A percentile compares a stretch with the other conserved stretches of the same genome.
These are phyloP conservation scores for Camelina neglecta DNA, from an alignment of 345 rosid genomes.

Conservation along the genomic window DNA sequence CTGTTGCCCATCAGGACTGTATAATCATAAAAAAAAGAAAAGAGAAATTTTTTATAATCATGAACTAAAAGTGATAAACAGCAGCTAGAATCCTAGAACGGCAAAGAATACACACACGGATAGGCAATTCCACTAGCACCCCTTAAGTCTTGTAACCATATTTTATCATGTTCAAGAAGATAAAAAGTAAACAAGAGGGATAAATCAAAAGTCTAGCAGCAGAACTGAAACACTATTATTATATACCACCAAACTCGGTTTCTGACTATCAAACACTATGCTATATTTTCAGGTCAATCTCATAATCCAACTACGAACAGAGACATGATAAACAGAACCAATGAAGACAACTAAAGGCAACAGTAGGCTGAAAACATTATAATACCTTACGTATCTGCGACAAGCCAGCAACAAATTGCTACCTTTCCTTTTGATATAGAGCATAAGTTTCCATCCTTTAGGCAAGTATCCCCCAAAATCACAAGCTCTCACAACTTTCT, in stretches of 20 bases:
- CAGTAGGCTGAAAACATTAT: conserved; percentile 4
- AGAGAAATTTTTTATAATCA: neutral
- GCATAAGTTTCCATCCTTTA: conserved; percentile 71
- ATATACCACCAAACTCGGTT: conserved; percentile 12
- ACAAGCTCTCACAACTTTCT: conserved; percentile 62
- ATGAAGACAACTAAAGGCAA: neutral
- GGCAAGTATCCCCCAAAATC: conserved; percentile 61
- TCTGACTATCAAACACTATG: neutral
- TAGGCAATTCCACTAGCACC: conserved; percentile 1
- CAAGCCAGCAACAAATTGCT: conserved; percentile 56
- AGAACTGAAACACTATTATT: conserved; percentile 19
- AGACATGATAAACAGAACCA: conserved; percentile 25
- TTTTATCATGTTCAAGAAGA: conserved; percentile 1
- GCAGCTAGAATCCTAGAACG: neutral
- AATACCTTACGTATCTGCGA: conserved; percentile 71
- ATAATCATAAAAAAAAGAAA: neutral
- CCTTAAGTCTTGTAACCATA: neutral
- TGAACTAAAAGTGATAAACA: conserved; percentile 4
- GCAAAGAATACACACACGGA: neutral
- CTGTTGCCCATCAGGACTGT: conserved; percentile 80
- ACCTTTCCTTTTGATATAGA: conserved; percentile 59
- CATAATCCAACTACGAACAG: conserved; percentile 9
- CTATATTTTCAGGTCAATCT: neutral
- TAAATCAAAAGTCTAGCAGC: neutral
- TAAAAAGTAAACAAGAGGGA: neutral